These are phyloP conservation scores for Ustulina deusta DNA, from an alignment of 2,329 filamentous ascomycete species.

Conservation along the genomic window DNA sequence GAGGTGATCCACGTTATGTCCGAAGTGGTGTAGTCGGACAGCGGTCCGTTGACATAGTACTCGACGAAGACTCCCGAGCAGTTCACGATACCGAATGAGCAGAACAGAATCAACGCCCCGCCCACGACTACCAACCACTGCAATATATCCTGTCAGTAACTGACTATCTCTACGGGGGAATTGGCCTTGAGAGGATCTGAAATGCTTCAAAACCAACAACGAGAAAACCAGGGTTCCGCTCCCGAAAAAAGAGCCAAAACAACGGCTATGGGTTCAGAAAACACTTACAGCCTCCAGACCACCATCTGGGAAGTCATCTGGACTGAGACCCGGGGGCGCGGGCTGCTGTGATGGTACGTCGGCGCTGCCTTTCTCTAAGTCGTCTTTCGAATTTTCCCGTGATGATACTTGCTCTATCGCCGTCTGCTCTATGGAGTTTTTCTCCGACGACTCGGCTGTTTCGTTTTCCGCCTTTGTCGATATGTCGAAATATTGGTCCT, in stretches of 20 bases:
- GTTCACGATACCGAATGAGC: slow-evolving; percentile 56
- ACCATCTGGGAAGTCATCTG: slow-evolving; percentile 70
- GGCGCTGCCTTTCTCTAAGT: slow-evolving; percentile 50
- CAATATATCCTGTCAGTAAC: slow-evolving; percentile 28
- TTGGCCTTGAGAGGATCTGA: background rate
- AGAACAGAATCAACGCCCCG: slow-evolving; percentile 50
- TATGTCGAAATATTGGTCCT: slow-evolving; percentile 35
- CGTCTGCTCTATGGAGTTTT: slow-evolving; percentile 44
- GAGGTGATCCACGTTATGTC: slow-evolving; percentile 69
- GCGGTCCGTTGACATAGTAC: slow-evolving; percentile 64
- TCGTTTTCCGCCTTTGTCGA: slow-evolving; percentile 37
- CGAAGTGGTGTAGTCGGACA: slow-evolving; percentile 61
- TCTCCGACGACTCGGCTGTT: slow-evolving; percentile 32
- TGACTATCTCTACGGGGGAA: background rate
- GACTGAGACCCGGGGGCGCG: slow-evolving; percentile 53
- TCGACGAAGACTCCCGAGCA: slow-evolving; percentile 67
- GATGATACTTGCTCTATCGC: slow-evolving; percentile 50
- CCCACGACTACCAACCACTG: slow-evolving; percentile 41
- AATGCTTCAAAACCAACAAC: no score
- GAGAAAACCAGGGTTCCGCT: background rate
- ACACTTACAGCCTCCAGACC: slow-evolving; percentile 59
- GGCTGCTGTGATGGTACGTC: slow-evolving; percentile 22
- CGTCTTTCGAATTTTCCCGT: slow-evolving; percentile 36
- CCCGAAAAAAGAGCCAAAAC: background rate
- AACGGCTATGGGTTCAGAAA: background rate